Conservation (phyloP, 179 eudicot species). For the Carnegiea gigantea region DNA sequence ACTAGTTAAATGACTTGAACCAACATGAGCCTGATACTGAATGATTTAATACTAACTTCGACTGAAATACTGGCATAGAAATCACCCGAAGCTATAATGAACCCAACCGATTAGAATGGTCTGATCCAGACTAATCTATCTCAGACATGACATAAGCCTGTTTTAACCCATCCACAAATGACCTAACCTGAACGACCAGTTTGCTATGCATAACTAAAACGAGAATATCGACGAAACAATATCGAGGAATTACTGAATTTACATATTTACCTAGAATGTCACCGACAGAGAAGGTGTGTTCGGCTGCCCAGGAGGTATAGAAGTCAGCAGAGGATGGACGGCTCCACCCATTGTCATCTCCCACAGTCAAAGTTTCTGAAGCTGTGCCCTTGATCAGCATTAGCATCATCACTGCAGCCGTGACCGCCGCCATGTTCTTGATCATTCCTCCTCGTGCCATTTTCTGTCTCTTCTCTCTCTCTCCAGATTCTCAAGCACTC, state of each 20-base stretch:
- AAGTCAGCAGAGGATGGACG: conserved; percentile 23
- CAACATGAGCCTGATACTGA: too few species aligned
- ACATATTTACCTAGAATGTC: conserved; percentile 28
- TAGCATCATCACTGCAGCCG: neutral
- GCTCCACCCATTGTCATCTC: conserved; percentile 38
- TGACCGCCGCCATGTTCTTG: neutral
- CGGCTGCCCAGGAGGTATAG: conserved; percentile 43
- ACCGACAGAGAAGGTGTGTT: conserved; percentile 24
- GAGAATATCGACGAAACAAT: neutral
- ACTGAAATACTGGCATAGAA: too few species aligned
- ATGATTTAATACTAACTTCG: too few species aligned
- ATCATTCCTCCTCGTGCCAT: conserved; percentile 6
- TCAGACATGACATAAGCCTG: too few species aligned
- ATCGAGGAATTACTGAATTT: neutral
- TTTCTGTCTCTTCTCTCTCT: neutral
- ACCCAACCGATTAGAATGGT: neutral
- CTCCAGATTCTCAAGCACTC: neutral
- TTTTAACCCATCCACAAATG: neutral
- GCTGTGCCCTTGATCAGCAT: conserved; percentile 15
- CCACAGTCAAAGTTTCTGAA: conserved; percentile 32
- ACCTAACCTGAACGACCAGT: neutral
- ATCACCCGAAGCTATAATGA: too few species aligned
- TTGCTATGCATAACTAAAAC: neutral
- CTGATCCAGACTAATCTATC: too few species aligned
- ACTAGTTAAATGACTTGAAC: too few species aligned